Base-by-base conservation (phyloP, 2,329 filamentous ascomycete species). In the Cladorrhinum sp. region DNA sequence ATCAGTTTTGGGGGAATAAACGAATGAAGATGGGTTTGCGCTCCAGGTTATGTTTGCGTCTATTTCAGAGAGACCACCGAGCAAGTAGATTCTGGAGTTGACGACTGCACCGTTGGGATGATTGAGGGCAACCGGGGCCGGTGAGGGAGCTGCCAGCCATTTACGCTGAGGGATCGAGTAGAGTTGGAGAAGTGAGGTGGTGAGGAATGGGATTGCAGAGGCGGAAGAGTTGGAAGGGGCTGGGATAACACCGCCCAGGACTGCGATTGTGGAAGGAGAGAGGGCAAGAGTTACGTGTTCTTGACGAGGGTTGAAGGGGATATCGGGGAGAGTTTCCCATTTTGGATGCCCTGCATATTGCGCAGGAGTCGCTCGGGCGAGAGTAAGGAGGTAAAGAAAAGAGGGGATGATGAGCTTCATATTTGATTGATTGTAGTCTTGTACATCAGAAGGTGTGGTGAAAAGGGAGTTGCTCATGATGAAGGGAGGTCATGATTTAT, bases 101-200 rank as follows among this genome's bases (percentile, higher is more conserved):
- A 75, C 66, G 0, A 65, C 71, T 6, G 72, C 76, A 20, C 69
- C 71, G 55, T 78, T 79, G 50, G 71, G 66, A 56, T 78, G 75
- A 52, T 76, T 77, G 2, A 74, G 61, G 4, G 66, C 50, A 0
- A 68, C 49, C 0, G 76, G 76, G 0, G 72, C 58, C 3, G 70
- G 65, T 0, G 73, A 64, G 1, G 63, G 68, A 1, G 54, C 51
- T 9, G 51, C 57, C 3, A 20, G n/a, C 73, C 74, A 77, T 16
- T 65, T 66, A 50, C 74, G 65, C 13, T 60, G 62, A 1, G 65
- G 55, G n/a, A 70, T 67, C 36, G 71, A 66, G 62, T 74, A 76
- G n/a, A 70, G 61, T 29, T 74, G 73, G 13, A 74, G 49, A 2
- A 71, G 60, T 7, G 53, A 57, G 20, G 70, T 71, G 7, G 56